Conservation (phyloP, 2,329 filamentous ascomycete species). For the Amphichorda felina region DNA sequence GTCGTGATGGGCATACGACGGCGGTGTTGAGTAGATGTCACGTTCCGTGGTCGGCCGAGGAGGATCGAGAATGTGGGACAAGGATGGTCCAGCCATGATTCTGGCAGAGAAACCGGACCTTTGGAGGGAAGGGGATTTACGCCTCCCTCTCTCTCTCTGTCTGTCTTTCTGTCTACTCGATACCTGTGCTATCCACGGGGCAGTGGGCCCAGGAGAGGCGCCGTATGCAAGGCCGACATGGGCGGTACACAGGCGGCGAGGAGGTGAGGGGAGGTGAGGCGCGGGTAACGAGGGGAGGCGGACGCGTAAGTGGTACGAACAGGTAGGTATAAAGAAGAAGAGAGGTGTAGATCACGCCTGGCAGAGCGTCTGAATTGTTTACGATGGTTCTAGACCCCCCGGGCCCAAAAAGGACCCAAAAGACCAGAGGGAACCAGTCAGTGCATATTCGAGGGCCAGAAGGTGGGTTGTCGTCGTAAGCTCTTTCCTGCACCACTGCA, state of each 20-base stretch:
- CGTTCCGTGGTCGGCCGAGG: conserved; percentile 8
- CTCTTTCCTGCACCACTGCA: conserved; percentile 4
- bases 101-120: not conserved
- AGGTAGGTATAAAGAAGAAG: not conserved
- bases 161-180: too few relatives aligned
- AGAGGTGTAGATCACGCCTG: not conserved
- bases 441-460: conserved; percentile 1
- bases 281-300: not conserved
- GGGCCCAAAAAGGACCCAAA: not conserved
- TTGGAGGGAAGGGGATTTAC: not conserved
- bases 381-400: not conserved
- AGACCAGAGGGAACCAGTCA: not conserved
- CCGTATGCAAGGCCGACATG: conserved; percentile 4
- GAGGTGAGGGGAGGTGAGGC: not conserved
- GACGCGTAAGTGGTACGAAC: not conserved
- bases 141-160: too few relatives aligned
- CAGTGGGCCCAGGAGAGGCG: conserved; percentile 3
- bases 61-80: conserved; percentile 19
- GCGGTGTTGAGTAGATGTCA: conserved; percentile 1
- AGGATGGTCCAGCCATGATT: conserved; percentile 17
- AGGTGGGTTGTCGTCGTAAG: conserved; percentile 7
- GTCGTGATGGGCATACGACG: not conserved
- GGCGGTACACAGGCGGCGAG: conserved; percentile 1
- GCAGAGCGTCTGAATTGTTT: not conserved
- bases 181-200: conserved; percentile 1